Evolutionary conservation across 495 filamentous ascomycete genomes (phyloP).

Genomic region (Penicillium crystallinum): DNA sequence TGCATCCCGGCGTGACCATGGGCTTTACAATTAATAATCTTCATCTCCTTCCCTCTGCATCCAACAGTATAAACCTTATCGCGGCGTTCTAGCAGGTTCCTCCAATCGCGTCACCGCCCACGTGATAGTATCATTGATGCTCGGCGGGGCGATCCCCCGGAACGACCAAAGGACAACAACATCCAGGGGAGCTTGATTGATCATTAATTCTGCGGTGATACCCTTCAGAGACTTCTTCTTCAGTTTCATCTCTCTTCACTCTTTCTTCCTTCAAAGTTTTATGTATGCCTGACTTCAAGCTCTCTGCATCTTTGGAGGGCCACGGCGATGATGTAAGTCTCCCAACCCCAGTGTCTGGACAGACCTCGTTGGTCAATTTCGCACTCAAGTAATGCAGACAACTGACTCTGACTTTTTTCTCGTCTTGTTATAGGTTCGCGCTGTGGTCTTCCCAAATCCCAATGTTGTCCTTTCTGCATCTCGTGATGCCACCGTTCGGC

Average conservation of each 20-base stretch:
- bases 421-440: conserved; percentile 75
- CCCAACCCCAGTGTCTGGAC: conserved; percentile 13
- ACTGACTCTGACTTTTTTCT: conserved; percentile 12
- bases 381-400: conserved; percentile 6
- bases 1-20: neutral
- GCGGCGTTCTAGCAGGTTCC: conserved; percentile 26
- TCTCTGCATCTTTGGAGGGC: conserved; percentile 73
- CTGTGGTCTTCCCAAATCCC: conserved; percentile 71
- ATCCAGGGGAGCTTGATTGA: conserved; percentile 6
- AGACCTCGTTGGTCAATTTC: conserved; percentile 9
- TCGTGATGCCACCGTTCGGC: conserved; percentile 81
- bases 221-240: neutral
- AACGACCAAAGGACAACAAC: conserved; percentile 28
- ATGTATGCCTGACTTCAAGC: conserved; percentile 66
- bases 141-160: conserved; percentile 23
- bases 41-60: neutral
- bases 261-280: conserved; percentile 12
- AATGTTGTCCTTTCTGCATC: conserved; percentile 77
- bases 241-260: neutral
- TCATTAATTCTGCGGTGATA: conserved; percentile 7
- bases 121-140: conserved; percentile 30
- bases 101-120: conserved; percentile 27
- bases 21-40: neutral
- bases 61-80: too few relatives aligned
- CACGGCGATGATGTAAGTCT: conserved; percentile 77